Conservation (phyloP, 768 basidiomycete species). For the Boletus subcaerulescens region DNA sequence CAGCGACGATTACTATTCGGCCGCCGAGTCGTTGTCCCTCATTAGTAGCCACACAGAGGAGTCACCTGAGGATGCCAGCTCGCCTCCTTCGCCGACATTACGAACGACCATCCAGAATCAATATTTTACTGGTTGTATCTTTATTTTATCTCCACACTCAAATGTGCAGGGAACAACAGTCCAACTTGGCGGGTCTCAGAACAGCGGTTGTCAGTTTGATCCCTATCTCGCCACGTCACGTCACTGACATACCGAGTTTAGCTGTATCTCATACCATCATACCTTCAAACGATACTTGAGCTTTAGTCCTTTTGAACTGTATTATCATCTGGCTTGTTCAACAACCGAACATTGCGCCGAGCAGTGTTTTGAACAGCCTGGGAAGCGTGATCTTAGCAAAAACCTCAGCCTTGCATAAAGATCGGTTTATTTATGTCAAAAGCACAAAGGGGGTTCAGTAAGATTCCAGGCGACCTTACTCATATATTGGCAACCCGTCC, state of each 20-base stretch:
- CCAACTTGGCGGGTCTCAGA: background rate
- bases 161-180: background rate
- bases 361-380: too few species aligned
- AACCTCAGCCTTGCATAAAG: too few species aligned
- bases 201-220: conserved; percentile 9
- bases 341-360: too few species aligned
- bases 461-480: too few species aligned
- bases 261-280: background rate
- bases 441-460: too few species aligned
- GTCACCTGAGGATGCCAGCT: too few species aligned
- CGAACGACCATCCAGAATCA: background rate
- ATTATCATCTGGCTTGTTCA: background rate
- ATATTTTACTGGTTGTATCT: background rate
- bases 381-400: too few species aligned
- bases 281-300: background rate
- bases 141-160: background rate
- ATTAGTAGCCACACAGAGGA: background rate
- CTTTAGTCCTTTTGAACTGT: background rate
- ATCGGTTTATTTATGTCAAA: too few species aligned
- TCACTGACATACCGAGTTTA: background rate
- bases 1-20: background rate
- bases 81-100: background rate
- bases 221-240: background rate
- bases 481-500: background rate
- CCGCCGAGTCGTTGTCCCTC: background rate